phyloP scores from a whole-genome alignment of 2,329 filamentous ascomycete species.

The Sarocladiaceae sp. region DNA sequence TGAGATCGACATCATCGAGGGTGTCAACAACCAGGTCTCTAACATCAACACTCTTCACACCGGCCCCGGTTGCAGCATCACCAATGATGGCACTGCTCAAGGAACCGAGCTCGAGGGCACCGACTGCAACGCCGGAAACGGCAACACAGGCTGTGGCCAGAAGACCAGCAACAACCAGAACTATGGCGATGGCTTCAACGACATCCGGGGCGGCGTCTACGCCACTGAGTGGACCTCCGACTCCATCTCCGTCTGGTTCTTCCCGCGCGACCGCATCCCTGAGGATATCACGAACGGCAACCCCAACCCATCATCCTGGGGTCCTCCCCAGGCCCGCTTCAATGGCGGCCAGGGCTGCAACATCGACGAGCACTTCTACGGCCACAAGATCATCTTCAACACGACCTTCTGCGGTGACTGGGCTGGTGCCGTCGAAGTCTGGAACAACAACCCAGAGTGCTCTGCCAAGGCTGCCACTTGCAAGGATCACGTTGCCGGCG shows the following conservation, averaged over 20 bases:
- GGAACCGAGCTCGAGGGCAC: constrained; percentile 37
- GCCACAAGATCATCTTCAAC: constrained; percentile 73
- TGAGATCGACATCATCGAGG: constrained; percentile 78
- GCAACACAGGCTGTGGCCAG: constrained; percentile 54
- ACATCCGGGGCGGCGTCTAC: constrained; percentile 61
- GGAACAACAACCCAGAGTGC: constrained; percentile 52
- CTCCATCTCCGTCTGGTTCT: constrained; percentile 76
- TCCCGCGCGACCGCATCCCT: constrained; percentile 60
- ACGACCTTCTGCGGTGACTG: constrained; percentile 85
- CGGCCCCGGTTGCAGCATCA: constrained; percentile 50
- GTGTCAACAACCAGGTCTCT: constrained; percentile 56
- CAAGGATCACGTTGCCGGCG: constrained; percentile 62
- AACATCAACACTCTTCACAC: constrained; percentile 67
- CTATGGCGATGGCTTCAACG: constrained; percentile 68
- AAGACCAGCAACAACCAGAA: constrained; percentile 42
- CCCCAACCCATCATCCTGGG: constrained; percentile 65
- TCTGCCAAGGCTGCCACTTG: constrained; percentile 57
- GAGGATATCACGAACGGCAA: constrained; percentile 50
- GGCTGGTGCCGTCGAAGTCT: constrained; percentile 60
- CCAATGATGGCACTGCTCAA: constrained; percentile 38
- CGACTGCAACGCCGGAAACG: constrained; percentile 52
- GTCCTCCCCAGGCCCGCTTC: constrained; percentile 62
- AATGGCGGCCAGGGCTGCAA: constrained; percentile 60
- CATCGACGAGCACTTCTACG: constrained; percentile 61
- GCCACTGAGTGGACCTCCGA: constrained; percentile 69